Conservation (phyloP, 1,284 basidiomycete species). For the Boletellus sp. region DNA sequence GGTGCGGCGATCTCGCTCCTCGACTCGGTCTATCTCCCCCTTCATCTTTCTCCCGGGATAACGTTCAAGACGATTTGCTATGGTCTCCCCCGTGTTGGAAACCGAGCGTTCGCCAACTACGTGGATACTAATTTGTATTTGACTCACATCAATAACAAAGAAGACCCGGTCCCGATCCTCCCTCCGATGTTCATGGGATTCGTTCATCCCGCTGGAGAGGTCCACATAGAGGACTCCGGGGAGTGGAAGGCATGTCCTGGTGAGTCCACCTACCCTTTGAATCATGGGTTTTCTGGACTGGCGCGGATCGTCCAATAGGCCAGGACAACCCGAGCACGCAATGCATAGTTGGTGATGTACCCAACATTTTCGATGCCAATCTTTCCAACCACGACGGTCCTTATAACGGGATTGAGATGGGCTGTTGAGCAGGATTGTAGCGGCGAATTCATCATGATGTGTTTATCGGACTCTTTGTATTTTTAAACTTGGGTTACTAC, state of each 20-base stretch:
- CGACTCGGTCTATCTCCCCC: conserved; percentile 40
- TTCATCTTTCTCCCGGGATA: conserved; percentile 35
- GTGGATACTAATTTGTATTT: conserved; percentile 46
- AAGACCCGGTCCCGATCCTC: conserved; percentile 47
- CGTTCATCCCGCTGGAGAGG: conserved; percentile 55
- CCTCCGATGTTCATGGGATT: conserved; percentile 53
- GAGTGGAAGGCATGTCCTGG: conserved; percentile 47
- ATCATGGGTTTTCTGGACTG: neutral
- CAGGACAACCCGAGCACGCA: conserved; percentile 28
- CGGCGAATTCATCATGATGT: neutral
- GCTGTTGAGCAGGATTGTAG: conserved; percentile 23
- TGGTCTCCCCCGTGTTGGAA: conserved; percentile 66
- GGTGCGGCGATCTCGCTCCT: conserved; percentile 55
- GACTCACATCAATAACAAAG: conserved; percentile 52
- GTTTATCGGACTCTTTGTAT: neutral
- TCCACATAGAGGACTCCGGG: conserved; percentile 49
- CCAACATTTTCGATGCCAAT: conserved; percentile 46
- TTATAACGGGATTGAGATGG: conserved; percentile 56
- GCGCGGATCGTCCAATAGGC: neutral
- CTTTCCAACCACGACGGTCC: conserved; percentile 53
- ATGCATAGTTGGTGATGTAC: conserved; percentile 58
- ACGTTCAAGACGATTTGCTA: conserved; percentile 41
- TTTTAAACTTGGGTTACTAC: no score
- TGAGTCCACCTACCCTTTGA: neutral
- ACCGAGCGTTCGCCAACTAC: conserved; percentile 58